Base-by-base conservation (phyloP, 176 grass and related monocot genomes). In the Eleusine coracana region DNA sequence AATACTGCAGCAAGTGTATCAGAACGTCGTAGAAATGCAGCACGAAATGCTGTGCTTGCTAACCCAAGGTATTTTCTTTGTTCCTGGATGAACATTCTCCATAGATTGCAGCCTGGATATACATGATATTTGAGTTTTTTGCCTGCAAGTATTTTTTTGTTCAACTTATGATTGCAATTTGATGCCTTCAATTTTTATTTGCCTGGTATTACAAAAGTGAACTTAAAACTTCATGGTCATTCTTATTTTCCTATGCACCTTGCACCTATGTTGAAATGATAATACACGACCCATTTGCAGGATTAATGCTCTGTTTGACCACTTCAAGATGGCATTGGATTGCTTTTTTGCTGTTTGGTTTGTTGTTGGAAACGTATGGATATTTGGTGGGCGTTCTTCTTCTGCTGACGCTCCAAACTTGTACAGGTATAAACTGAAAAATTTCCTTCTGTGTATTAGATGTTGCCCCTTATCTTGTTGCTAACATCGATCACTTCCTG, bases 301-400 rank as follows among this genome's bases (percentile, higher is more conserved):
- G 93, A 96, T 96, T 62, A 93, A 96, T 92, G 87, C 93, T 25
- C 75, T 95, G 46, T 90, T 93, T 88, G 96, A 96, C 50, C 96
- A 99, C 84, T 99, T 99, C 86, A 99, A 99, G 85, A 99, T 99
- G 93, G 93, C 85, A 12, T 78, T 99, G 87, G 93, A 99, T 84
- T 99, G 96, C 82, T 99, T 99, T 81, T 94, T 99, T 80, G 96
- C 93, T 18, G 91, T 96, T 21, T 99, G 96, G 96, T 99, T 99
- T 21, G 96, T 99, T 50, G 96, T 93, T 73, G 96, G 96, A 75
- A 99, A 95, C 28, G 87, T 99, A 34, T 99, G 96, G 96, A 99
- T 99, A 80, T 99, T 99, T 3, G 87, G 93, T 44, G 87, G 85
- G 66, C 89, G 71, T 71, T 96, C 93, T 66, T 99, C 93, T 60